Conservation (phyloP, 2,329 filamentous ascomycete species). For the Trichophyton schoenleinii region DNA sequence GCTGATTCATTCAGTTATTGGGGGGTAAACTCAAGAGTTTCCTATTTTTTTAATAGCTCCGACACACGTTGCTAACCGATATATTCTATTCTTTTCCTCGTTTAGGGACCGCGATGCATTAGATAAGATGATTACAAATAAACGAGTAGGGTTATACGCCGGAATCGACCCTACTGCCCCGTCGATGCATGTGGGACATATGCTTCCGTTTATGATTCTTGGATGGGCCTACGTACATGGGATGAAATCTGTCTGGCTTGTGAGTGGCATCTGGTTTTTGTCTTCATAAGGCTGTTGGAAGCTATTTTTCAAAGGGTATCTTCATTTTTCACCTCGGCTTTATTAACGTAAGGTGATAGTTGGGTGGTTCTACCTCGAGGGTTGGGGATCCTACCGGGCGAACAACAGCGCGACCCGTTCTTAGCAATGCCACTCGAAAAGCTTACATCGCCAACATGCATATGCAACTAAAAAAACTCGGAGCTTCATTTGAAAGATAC, state of each 20-base stretch:
- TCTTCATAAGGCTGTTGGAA: background rate
- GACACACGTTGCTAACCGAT: background rate
- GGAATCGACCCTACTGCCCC: slow-evolving; percentile 40
- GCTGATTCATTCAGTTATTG: slow-evolving; percentile 35
- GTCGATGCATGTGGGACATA: slow-evolving; percentile 39
- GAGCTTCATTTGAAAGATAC: slow-evolving; percentile 57
- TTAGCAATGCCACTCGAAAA: slow-evolving; percentile 29
- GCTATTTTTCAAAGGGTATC: background rate
- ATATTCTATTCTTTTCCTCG: background rate
- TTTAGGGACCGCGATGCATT: slow-evolving; percentile 32
- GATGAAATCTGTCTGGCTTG: slow-evolving; percentile 33
- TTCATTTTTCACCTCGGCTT: background rate
- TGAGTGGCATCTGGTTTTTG: slow-evolving; percentile 18
- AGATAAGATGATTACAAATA: slow-evolving; percentile 33
- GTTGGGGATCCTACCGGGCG: slow-evolving; percentile 38
- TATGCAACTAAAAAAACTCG: slow-evolving; percentile 48
- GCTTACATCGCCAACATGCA: slow-evolving; percentile 39
- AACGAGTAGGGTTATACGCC: slow-evolving; percentile 35
- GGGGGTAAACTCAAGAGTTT: slow-evolving; percentile 21
- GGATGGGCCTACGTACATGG: slow-evolving; percentile 40
- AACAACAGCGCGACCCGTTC: slow-evolving; percentile 27
- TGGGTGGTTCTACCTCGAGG: slow-evolving; percentile 35
- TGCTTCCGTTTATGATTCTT: slow-evolving; percentile 40
- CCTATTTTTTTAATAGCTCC: background rate
- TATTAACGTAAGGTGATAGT: slow-evolving; percentile 18